phyloP scores from a whole-genome alignment of 2,329 filamentous ascomycete genomes.

The Pyrenochaeta sp. region DNA sequence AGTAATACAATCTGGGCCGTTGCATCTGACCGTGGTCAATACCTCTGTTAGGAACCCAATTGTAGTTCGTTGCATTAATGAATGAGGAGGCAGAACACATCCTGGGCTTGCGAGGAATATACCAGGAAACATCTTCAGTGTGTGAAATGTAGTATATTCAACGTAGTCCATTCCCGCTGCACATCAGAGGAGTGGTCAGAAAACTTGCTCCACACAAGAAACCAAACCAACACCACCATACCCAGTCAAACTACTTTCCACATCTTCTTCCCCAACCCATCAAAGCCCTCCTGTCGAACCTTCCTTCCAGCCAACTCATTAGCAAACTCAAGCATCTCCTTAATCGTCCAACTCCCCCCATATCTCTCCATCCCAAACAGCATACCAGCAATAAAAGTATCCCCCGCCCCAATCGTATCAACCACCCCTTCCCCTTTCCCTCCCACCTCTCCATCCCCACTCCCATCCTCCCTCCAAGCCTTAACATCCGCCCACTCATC shows the following conservation, averaged over 20 bases:
- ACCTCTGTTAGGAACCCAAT: too few species aligned
- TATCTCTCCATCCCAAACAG: conserved; percentile 68
- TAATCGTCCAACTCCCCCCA: conserved; percentile 57
- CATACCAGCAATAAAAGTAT: conserved; percentile 78
- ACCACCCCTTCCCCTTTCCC: conserved; percentile 13
- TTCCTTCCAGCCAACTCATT: conserved; percentile 74
- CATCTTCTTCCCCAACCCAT: conserved; percentile 20
- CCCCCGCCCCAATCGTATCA: conserved; percentile 76
- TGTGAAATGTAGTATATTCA: too few species aligned
- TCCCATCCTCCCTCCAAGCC: conserved; percentile 14
- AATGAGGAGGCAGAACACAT: too few species aligned
- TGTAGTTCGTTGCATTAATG: too few species aligned
- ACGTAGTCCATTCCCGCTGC: too few species aligned
- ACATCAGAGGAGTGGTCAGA: too few species aligned
- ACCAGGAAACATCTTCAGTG: too few species aligned
- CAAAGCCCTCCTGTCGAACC: conserved; percentile 72
- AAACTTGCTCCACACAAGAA: too few species aligned
- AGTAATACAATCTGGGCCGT: too few species aligned
- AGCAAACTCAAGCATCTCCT: conserved; percentile 65
- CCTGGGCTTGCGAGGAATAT: too few species aligned
- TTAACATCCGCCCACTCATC: conserved; percentile 18
- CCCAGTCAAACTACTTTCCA: background rate
- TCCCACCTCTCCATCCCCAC: conserved; percentile 1
- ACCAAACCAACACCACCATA: too few species aligned
- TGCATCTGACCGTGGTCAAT: too few species aligned